These are phyloP conservation scores for Diversispora epigaea DNA, from an alignment of 192 early-diverging fungal species.

Conservation along the genomic window DNA sequence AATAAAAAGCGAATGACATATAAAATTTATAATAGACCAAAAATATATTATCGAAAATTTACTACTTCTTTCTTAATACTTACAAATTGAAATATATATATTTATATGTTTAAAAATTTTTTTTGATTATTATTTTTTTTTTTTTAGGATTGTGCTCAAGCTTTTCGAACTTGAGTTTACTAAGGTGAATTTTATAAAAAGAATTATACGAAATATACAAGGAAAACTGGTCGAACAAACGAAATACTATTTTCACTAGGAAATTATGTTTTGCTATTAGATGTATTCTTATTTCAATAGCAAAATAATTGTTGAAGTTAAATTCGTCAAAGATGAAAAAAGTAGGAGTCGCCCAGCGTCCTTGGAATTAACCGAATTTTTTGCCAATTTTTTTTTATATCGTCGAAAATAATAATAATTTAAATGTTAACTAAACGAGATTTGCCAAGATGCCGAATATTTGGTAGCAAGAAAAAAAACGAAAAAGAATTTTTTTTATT, in stretches of 20 bases:
- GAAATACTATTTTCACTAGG: slow-evolving; percentile 15
- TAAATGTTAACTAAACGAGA: not conserved
- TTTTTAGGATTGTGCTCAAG: not conserved
- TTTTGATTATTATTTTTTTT: too few relatives aligned
- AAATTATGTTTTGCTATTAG: not conserved
- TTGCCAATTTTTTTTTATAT: slow-evolving; percentile 16
- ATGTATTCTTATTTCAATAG: not conserved
- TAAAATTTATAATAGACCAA: too few relatives aligned
- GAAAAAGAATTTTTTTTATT: not conserved
- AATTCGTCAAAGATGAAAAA: not conserved
- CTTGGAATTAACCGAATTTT: not conserved
- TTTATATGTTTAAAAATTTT: too few relatives aligned
- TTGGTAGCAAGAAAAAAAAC: not conserved
- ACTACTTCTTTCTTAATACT: too few relatives aligned
- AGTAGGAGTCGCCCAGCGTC: slow-evolving; percentile 27
- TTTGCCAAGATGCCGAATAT: slow-evolving; percentile 2
- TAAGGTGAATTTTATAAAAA: not conserved
- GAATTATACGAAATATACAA: not conserved
- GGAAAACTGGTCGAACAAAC: not conserved
- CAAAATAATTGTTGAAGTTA: not conserved
- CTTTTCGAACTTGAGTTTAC: not conserved
- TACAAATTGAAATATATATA: too few relatives aligned
- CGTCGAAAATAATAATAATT: not conserved
- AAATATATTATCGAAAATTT: too few relatives aligned
- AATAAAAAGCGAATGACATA: too few relatives aligned